A percentile compares a stretch with the other conserved stretches of the same genome.
Evolutionary conservation across 345 rosid species (phyloP).

Genomic region (Eucalyptus polyanthemos): DNA sequence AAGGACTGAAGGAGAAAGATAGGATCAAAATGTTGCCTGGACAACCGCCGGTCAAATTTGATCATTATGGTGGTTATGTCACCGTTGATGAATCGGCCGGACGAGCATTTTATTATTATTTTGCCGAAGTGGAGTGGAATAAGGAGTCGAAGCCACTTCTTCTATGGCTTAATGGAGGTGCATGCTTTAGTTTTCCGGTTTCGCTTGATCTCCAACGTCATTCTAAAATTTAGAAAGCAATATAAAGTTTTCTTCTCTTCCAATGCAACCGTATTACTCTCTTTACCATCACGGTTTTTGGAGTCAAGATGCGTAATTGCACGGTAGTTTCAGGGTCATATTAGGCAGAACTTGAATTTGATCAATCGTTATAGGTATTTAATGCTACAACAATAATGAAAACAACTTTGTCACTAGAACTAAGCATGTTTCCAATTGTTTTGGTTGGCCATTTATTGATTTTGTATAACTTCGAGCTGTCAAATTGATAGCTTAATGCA

Average conservation of each 20-base stretch:
- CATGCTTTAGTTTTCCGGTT: neutral
- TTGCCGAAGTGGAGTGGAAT: neutral
- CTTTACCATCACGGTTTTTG: neutral
- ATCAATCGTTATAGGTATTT: neutral
- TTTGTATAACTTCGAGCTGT: neutral
- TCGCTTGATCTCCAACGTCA: neutral
- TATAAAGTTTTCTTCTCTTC: neutral
- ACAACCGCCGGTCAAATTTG: neutral
- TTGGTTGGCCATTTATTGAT: neutral
- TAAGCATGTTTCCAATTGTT: neutral
- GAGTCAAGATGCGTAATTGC: neutral
- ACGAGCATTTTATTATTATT: neutral
- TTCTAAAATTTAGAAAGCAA: neutral
- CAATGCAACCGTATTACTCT: neutral
- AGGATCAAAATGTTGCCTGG: neutral
- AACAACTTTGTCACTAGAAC: neutral
- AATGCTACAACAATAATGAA: neutral
- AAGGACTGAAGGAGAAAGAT: slow-evolving; percentile 38
- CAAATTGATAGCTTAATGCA: neutral
- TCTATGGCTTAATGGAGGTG: slow-evolving; percentile 8
- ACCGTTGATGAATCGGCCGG: neutral
- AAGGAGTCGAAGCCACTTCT: slow-evolving; percentile 1
- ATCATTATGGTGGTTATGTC: slow-evolving; percentile 1
- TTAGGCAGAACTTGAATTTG: neutral
- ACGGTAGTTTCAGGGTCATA: neutral